Evolutionary conservation across 2,329 filamentous ascomycete species (phyloP).

Genomic region (Rhexocercosporidium sp.): DNA sequence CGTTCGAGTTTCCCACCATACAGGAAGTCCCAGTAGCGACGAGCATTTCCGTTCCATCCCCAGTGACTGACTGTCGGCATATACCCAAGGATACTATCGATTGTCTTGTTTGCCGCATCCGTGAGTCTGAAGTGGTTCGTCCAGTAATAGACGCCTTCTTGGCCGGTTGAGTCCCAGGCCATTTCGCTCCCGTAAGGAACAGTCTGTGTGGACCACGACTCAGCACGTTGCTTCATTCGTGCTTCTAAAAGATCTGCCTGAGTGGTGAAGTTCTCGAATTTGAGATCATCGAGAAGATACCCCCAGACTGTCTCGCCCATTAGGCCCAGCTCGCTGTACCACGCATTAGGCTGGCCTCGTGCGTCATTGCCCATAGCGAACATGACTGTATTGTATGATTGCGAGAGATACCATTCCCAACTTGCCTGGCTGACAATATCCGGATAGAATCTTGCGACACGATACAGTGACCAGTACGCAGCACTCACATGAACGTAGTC

Average conservation of each 20-base stretch:
- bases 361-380: constrained; percentile 42
- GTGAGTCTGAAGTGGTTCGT: constrained; percentile 56
- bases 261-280: constrained; percentile 50
- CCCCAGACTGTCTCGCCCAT: constrained; percentile 67
- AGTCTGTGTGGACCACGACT: constrained; percentile 54
- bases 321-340: constrained; percentile 54
- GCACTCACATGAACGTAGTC: constrained; percentile 63
- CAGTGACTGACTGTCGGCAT: constrained; percentile 64
- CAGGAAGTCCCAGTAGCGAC: constrained; percentile 65
- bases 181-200: constrained; percentile 65
- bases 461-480: constrained; percentile 63
- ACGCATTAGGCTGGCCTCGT: constrained; percentile 41
- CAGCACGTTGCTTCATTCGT: constrained; percentile 55
- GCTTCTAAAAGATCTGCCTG: constrained; percentile 49
- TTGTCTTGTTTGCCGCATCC: constrained; percentile 54
- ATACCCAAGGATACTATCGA: constrained; percentile 60
- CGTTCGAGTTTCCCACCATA: constrained; percentile 46
- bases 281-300: constrained; percentile 56
- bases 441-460: constrained; percentile 56
- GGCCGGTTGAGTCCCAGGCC: constrained; percentile 67
- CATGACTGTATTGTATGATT: constrained; percentile 57
- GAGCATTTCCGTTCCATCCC: constrained; percentile 67
- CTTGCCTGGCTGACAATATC: constrained; percentile 47
- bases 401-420: constrained; percentile 61
- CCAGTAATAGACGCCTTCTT: constrained; percentile 67